phyloP scores from a whole-genome alignment of 1,139 yeast species.

The Arxiozyma telluris region DNA sequence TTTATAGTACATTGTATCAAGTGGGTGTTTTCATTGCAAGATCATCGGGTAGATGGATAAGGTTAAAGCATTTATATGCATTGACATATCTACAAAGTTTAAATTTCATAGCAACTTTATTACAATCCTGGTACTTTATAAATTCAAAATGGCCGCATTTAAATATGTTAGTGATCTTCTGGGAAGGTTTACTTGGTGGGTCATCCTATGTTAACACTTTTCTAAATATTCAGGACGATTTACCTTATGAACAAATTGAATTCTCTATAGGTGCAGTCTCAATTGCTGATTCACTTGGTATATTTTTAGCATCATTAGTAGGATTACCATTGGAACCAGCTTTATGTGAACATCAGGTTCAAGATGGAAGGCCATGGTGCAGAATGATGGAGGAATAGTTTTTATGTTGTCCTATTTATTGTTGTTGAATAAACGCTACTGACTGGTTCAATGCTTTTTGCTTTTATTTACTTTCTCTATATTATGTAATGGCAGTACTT shows the following conservation, averaged over 20 bases:
- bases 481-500: too few species aligned
- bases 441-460: too few species aligned
- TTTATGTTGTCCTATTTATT: background rate
- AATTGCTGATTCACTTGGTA: constrained; percentile 83
- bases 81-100: constrained; percentile 60
- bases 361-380: constrained; percentile 60
- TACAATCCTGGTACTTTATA: constrained; percentile 55
- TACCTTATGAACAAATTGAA: constrained; percentile 52
- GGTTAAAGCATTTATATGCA: constrained; percentile 50
- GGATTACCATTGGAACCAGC: constrained; percentile 66
- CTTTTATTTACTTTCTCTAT: too few species aligned
- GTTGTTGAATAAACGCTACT: too few species aligned
- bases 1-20: constrained; percentile 88
- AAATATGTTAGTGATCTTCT: constrained; percentile 55
- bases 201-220: constrained; percentile 84
- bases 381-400: constrained; percentile 22
- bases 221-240: constrained; percentile 60
- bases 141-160: constrained; percentile 57
- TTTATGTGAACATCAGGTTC: constrained; percentile 63
- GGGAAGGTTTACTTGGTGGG: constrained; percentile 89
- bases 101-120: constrained; percentile 49
- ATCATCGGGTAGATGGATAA: constrained; percentile 61
- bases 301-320: constrained; percentile 68
- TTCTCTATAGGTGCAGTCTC: constrained; percentile 93
- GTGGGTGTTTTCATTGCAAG: constrained; percentile 87